These are phyloP conservation scores for Penicillium sp. DNA, from an alignment of 2,329 filamentous ascomycete species.

Conservation along the genomic window DNA sequence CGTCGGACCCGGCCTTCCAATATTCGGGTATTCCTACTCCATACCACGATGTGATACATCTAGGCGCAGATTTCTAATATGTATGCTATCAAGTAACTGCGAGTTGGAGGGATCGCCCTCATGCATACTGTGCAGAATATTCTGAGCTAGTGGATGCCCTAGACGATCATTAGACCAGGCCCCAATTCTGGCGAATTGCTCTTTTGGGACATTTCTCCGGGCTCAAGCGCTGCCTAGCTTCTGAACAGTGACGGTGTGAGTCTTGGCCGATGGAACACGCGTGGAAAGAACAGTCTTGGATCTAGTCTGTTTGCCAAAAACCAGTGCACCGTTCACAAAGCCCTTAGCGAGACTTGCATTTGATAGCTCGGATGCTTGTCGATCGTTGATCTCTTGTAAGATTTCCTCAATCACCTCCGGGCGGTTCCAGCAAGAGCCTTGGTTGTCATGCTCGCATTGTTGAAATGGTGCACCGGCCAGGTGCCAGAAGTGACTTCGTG, in stretches of 20 bases:
- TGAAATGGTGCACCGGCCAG: background rate
- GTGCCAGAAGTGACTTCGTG: background rate
- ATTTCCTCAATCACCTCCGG: background rate
- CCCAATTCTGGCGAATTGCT: background rate
- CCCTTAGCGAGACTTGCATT: background rate
- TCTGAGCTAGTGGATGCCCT: background rate
- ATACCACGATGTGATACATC: background rate
- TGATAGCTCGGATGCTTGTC: background rate
- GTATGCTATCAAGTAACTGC: background rate
- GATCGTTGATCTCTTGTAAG: background rate
- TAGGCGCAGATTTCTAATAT: background rate
- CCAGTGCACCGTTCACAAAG: background rate
- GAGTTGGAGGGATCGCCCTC: background rate
- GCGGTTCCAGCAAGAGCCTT: constrained; percentile 1
- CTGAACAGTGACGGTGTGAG: background rate
- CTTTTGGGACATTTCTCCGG: background rate
- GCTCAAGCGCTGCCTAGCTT: background rate
- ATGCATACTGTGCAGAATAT: background rate
- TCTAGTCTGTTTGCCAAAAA: background rate
- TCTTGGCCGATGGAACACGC: background rate
- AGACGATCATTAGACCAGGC: background rate
- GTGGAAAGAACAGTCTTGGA: background rate
- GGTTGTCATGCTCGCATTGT: background rate
- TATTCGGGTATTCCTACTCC: background rate
- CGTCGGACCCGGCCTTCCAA: background rate